These are phyloP conservation scores for Neurospora sp. DNA, from an alignment of 495 filamentous ascomycete species.

Conservation along the genomic window DNA sequence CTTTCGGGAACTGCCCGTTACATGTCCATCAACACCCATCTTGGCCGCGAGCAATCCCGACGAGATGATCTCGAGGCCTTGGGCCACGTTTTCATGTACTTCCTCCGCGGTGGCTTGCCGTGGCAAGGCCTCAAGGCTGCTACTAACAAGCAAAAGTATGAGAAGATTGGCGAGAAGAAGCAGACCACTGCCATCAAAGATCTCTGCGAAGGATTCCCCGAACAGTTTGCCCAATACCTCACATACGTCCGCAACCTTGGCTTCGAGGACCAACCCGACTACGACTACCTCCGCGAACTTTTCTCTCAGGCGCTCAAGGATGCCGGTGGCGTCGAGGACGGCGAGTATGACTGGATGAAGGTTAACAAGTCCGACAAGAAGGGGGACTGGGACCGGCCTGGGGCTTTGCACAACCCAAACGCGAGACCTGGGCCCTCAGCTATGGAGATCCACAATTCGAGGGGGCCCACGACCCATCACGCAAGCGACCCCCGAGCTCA, in stretches of 20 bases:
- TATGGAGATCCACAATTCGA: conserved; percentile 60
- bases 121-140: conserved; percentile 99
- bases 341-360: conserved; percentile 99
- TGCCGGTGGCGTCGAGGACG: conserved; percentile 89
- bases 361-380: conserved; percentile 92
- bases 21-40: conserved; percentile 99
- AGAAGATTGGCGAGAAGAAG: conserved; percentile 99
- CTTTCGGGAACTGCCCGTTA: conserved; percentile 95
- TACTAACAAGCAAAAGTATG: conserved; percentile 99
- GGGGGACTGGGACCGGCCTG: conserved; percentile 60
- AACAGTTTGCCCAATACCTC: conserved; percentile 96
- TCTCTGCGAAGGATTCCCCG: conserved; percentile 91
- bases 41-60: conserved; percentile 92
- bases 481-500: conserved; percentile 42
- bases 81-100: conserved; percentile 99
- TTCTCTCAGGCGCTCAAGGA: conserved; percentile 96
- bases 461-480: conserved; percentile 50
- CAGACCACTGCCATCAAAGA: conserved; percentile 96
- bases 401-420: conserved; percentile 58
- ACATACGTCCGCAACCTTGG: conserved; percentile 95
- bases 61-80: conserved; percentile 93
- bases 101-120: conserved; percentile 86
- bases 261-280: conserved; percentile 97
- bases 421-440: conserved; percentile 63
- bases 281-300: conserved; percentile 93